A percentile compares a stretch with the other conserved stretches of the same genome.
Evolutionary conservation across 768 basidiomycete genomes (phyloP).

Genomic region (Russula olivacea): DNA sequence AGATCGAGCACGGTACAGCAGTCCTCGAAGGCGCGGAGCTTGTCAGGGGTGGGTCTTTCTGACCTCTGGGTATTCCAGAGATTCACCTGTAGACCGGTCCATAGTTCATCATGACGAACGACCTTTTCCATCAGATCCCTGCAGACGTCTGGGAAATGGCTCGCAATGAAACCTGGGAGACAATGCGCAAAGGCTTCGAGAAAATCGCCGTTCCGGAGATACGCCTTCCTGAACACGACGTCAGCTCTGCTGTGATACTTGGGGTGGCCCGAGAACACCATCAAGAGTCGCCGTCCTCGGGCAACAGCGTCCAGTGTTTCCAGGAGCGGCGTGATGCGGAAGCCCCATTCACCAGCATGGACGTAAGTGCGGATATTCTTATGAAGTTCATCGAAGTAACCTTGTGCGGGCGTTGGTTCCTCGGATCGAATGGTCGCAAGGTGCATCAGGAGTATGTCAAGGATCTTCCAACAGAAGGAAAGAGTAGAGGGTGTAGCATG

Average conservation of each 20-base stretch:
- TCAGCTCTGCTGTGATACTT: not conserved
- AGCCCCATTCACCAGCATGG: not conserved
- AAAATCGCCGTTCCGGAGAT: not conserved
- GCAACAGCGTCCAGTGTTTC: conserved; percentile 4
- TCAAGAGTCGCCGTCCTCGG: not conserved
- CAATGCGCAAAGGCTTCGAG: conserved; percentile 5
- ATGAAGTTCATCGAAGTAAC: not conserved
- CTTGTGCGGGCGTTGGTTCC: not conserved
- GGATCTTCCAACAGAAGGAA: conserved; percentile 10
- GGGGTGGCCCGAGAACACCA: not conserved
- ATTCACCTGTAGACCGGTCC: conserved; percentile 8
- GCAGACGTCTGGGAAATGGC: not conserved
- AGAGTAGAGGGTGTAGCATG: not conserved
- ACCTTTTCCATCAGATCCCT: not conserved
- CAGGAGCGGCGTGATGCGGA: conserved; percentile 6
- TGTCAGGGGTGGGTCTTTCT: conserved; percentile 8
- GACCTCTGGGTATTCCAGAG: conserved; percentile 5
- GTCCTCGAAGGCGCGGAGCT: conserved; percentile 3
- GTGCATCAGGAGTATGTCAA: conserved; percentile 6
- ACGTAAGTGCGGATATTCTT: not conserved
- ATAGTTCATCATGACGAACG: conserved; percentile 5
- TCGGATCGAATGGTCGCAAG: not conserved
- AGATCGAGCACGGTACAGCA: conserved; percentile 13
- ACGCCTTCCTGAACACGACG: conserved; percentile 2
- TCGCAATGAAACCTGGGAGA: conserved; percentile 3